A percentile compares a stretch with the other conserved stretches of the same genome.
phyloP scores from a whole-genome alignment of 768 basidiomycete genomes.

The Mycena belliarum region DNA sequence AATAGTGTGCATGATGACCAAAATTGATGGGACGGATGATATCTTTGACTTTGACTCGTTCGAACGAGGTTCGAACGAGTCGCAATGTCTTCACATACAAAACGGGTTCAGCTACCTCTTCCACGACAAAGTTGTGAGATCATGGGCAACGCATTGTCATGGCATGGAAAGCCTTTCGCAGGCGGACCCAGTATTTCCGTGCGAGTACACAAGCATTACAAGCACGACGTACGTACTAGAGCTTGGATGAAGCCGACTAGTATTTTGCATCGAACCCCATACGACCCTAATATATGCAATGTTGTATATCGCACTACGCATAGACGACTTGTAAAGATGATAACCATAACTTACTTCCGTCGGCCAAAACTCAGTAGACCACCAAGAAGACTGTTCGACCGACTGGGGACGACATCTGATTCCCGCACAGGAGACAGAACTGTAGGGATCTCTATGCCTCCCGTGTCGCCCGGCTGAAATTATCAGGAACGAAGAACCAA shows the following conservation, averaged over 20 bases:
- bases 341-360: background rate
- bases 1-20: background rate
- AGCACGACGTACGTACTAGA: too few relatives aligned
- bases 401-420: conserved; percentile 48
- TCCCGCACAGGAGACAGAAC: conserved; percentile 68
- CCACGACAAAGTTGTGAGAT: too few relatives aligned
- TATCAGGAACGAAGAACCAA: background rate
- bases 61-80: too few relatives aligned
- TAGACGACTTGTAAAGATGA: background rate
- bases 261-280: background rate
- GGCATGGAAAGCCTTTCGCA: too few relatives aligned
- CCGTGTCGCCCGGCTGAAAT: conserved; percentile 35
- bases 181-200: too few relatives aligned
- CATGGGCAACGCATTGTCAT: too few relatives aligned
- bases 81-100: too few relatives aligned
- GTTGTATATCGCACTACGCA: background rate
- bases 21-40: background rate
- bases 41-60: too few relatives aligned
- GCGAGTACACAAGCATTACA: too few relatives aligned
- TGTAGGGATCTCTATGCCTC: conserved; percentile 62
- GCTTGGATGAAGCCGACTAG: too few relatives aligned
- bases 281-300: background rate
- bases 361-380: conserved; percentile 25
- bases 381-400: conserved; percentile 41
- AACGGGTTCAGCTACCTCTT: too few relatives aligned